A percentile compares a stretch with the other conserved stretches of the same genome.
These are phyloP conservation scores for Trichoderma erinaceum DNA, from an alignment of 495 filamentous ascomycete species.

Conservation along the genomic window DNA sequence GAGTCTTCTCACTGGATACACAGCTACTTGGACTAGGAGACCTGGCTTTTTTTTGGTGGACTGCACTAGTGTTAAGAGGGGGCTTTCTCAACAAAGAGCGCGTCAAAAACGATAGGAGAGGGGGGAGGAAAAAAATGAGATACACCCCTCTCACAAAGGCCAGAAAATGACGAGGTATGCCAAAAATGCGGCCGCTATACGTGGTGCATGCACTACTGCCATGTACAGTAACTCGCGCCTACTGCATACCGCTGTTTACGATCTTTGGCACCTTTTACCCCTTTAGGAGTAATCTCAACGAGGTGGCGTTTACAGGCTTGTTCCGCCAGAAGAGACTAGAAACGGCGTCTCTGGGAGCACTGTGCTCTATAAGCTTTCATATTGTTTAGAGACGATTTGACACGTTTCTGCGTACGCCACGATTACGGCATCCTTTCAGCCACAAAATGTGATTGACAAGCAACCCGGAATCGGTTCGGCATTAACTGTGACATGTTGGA, in stretches of 20 bases:
- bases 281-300: not conserved
- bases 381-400: too few relatives aligned
- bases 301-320: not conserved
- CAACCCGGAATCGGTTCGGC: not conserved
- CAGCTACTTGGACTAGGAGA: not conserved
- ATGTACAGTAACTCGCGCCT: not conserved
- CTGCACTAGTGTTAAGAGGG: not conserved
- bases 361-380: too few relatives aligned
- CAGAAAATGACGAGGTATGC: not conserved
- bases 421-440: not conserved
- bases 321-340: not conserved
- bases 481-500: not conserved
- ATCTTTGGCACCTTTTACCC: not conserved
- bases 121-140: not conserved
- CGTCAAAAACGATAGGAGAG: not conserved
- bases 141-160: not conserved
- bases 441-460: not conserved
- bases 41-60: not conserved
- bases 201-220: not conserved
- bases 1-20: not conserved
- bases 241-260: not conserved
- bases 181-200: not conserved
- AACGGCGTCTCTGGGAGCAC: too few relatives aligned
- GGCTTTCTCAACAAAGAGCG: not conserved
- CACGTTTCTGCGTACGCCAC: not conserved